Base-by-base conservation (phyloP, 2,329 filamentous ascomycete genomes). In the Xylariaceae sp. region DNA sequence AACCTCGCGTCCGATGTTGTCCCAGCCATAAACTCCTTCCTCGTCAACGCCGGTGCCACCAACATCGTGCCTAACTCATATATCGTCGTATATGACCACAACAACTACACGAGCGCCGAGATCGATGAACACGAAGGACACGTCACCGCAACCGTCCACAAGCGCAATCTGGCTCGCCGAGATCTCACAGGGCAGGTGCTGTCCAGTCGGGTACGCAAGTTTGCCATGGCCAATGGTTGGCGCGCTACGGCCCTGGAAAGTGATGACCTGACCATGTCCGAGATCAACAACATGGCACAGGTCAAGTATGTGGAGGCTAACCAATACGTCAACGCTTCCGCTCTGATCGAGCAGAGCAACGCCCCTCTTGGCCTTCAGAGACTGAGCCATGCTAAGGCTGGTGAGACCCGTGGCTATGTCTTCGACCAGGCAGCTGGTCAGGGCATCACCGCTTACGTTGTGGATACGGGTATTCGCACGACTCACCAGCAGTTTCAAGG, bases 31-130 rank as follows among this genome's bases (percentile, higher is more conserved):
- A 70, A 70, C 35, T 61, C 78, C 12, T 73, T 75, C 56, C 66
- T 83, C 59, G 66, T 68, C 59, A 84, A 83, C 62, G 63, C 72
- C 2, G 65, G 73, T 31, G 74, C 73, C 47, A 57, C 57, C 10
- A 69, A 81, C 58, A 66, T 77, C 51, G 75, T 85, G 42, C 68
- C 77, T 33, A 76, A 80, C 68, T 71, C 73, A 43, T 86, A 83
- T 66, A 85, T 86, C 54, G 81, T 85, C 47, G 81, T 86, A 50
- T 85, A 83, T 71, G 81, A 84, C 71, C 80, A 83, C 65, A 71
- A 71, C 55, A 75, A 73, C 48, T 75, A 74, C 57, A 70, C 68
- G 53, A 68, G 75, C 18, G 73, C 72, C 14, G 68, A 69, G 35
- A 75, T 85, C 58, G 65, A 69, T 35, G 68, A 72, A 43, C 77